Percentiles rank a stretch among this genome's conserved stretches.
Evolutionary conservation across 2,329 filamentous ascomycete species (phyloP).

Genomic region (Lasiodiplodia hormozganensis): DNA sequence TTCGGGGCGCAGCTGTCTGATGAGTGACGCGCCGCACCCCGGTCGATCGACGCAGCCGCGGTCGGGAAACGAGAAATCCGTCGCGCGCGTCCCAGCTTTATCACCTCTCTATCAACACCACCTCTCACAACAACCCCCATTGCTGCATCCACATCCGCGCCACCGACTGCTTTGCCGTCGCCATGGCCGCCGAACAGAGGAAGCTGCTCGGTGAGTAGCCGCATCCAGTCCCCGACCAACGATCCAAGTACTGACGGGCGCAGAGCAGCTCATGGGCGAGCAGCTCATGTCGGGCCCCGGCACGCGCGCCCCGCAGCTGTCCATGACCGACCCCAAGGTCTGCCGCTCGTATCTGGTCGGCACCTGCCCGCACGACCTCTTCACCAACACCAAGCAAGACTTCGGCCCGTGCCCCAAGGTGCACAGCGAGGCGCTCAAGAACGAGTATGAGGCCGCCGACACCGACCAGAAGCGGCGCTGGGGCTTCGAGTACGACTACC

Average conservation of each 20-base stretch:
- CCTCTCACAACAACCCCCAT: slow-evolving; percentile 12
- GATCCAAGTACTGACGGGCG: slow-evolving; percentile 33
- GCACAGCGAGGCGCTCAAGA: slow-evolving; percentile 86
- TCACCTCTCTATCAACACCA: slow-evolving; percentile 17
- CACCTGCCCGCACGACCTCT: slow-evolving; percentile 96
- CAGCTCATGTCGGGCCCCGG: slow-evolving; percentile 78
- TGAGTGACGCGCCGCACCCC: slow-evolving; percentile 17
- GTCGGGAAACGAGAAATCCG: slow-evolving; percentile 12
- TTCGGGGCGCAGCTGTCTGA: slow-evolving; percentile 19
- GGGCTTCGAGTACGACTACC: slow-evolving; percentile 96
- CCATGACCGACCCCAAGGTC: slow-evolving; percentile 89
- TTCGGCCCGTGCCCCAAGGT: slow-evolving; percentile 87
- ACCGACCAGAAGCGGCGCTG: slow-evolving; percentile 75
- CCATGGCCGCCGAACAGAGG: slow-evolving; percentile 95
- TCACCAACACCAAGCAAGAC: slow-evolving; percentile 99
- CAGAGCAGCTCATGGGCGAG: slow-evolving; percentile 84
- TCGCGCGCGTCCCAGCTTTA: slow-evolving; percentile 14
- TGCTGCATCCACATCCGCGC: slow-evolving; percentile 25
- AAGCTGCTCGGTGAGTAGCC: slow-evolving; percentile 79
- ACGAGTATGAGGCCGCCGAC: slow-evolving; percentile 81
- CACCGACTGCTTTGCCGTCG: slow-evolving; percentile 8
- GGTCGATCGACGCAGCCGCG: slow-evolving; percentile 3
- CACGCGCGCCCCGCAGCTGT: slow-evolving; percentile 79
- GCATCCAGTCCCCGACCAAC: neutral
- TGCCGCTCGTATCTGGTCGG: slow-evolving; percentile 94